Conservation (phyloP, 805 yeast genomes). For the Hanseniaspora nectarophila region DNA sequence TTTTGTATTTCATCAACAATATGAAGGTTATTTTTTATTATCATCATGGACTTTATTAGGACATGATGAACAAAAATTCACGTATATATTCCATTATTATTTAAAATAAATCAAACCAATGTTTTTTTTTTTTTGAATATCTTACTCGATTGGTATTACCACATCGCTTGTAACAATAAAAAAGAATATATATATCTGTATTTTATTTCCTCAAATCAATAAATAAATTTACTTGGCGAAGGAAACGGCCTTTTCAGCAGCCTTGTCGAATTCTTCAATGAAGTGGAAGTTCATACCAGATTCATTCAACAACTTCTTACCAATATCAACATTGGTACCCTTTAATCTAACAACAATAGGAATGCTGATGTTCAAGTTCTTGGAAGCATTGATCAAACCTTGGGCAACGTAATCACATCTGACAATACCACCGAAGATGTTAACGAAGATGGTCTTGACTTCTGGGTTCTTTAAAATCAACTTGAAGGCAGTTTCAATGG, state of each 20-base stretch:
- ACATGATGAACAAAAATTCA: not conserved
- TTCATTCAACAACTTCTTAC: slow-evolving; percentile 70
- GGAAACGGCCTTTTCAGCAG: slow-evolving; percentile 88
- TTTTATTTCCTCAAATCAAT: no score
- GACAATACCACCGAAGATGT: slow-evolving; percentile 98
- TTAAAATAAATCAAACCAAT: no score
- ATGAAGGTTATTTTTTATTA: no score
- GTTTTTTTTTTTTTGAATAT: not conserved
- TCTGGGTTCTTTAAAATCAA: slow-evolving; percentile 78
- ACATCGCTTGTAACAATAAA: no score
- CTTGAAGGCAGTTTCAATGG: slow-evolving; percentile 92
- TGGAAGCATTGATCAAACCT: slow-evolving; percentile 92
- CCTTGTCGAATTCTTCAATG: slow-evolving; percentile 86
- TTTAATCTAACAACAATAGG: slow-evolving; percentile 97
- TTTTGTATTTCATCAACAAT: no score
- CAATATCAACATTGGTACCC: slow-evolving; percentile 90
- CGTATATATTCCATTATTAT: slow-evolving; percentile 1
- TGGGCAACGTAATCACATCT: slow-evolving; percentile 98
- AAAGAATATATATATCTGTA: not conserved
- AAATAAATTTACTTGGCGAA: slow-evolving; percentile 35
- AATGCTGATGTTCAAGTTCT: slow-evolving; percentile 75
- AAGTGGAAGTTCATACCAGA: slow-evolving; percentile 90
- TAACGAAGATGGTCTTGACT: slow-evolving; percentile 91
- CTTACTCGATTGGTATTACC: no score
- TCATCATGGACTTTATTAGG: not conserved